Conservation (phyloP, 768 basidiomycete genomes). For the Kwoniella pini region DNA sequence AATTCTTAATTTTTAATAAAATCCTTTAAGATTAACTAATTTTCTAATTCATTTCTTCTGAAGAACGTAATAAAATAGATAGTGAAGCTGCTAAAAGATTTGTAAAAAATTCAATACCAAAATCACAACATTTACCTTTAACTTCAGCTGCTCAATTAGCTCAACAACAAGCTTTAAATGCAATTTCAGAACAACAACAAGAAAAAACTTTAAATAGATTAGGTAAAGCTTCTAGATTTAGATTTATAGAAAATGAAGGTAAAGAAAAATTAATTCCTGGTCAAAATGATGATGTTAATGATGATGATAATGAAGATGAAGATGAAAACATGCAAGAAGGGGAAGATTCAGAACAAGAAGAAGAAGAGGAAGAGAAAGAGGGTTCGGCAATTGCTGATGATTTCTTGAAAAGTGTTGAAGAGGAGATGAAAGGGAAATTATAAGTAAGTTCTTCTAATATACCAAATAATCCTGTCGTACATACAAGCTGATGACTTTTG, state of each 20-base stretch:
- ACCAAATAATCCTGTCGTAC: no score
- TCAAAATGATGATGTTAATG: background rate
- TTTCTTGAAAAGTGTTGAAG: conserved; percentile 12
- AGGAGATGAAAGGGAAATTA: conserved; percentile 12
- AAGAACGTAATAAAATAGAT: conserved; percentile 37
- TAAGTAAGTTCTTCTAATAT: background rate
- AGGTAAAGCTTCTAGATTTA: conserved; percentile 25
- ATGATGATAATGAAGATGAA: conserved; percentile 19
- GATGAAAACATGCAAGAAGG: conserved; percentile 10
- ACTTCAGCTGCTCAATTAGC: conserved; percentile 25
- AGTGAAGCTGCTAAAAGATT: conserved; percentile 42
- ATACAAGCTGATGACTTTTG: no score
- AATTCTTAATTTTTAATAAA: conserved; percentile 5
- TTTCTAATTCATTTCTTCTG: no score
- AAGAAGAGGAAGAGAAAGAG: conserved; percentile 12
- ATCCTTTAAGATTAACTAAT: background rate
- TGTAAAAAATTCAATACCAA: conserved; percentile 43
- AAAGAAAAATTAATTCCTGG: conserved; percentile 21
- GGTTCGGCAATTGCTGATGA: conserved; percentile 4
- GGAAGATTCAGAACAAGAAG: conserved; percentile 1
- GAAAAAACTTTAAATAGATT: conserved; percentile 13
- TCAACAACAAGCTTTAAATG: conserved; percentile 9
- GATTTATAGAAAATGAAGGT: conserved; percentile 25
- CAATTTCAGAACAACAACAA: conserved; percentile 19
- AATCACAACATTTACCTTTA: conserved; percentile 31